Base-by-base conservation (phyloP, 495 filamentous ascomycete genomes). In the Podospora pseudoanserina region DNA sequence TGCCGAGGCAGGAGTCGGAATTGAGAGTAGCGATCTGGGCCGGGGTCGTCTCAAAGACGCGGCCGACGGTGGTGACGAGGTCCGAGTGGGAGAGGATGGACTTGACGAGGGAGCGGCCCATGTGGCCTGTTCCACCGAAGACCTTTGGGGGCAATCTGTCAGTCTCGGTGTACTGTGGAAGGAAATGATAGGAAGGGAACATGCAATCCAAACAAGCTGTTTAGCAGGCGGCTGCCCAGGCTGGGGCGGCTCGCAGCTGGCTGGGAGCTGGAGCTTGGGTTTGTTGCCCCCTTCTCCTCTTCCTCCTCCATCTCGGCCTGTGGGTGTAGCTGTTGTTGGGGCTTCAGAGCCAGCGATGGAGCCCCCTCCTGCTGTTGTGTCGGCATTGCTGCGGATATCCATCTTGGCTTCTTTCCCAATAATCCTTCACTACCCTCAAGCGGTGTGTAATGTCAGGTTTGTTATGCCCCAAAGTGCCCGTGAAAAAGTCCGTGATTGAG, bases 101-200 rank as follows among this genome's bases (percentile, higher is more conserved):
- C 69, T 92, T 92, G 59, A 92, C 91, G 26, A 99, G 87, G 13
- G 91, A 94, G 63, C 93, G 91, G 70, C 95, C 95, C 83, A 98
- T 96, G 73, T 99, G 95, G 64, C 95, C 95, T 4, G 93, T 97
- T 56, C 92, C 93, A 57, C 95, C 95, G 78, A 97, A 99, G 70
- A 99, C 84, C 90, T 93, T 62, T 39, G 59, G 44, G 44, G 23
- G 60, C 19, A 5, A 65, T 73, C 39, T 75, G 73, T 60, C 34
- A 30, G 28, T 19, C 20, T 13, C 18, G 34, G 1, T 39, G 34
- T 5, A 27, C 27, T 23, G 32, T 28, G 16, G 9, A 53, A 67
- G 2, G 26, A 56, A 55, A 19, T 61, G 23, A 23, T 18, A 67
- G 7, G 26, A 13, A 56, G 44, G 54, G 61, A 6, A 82, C 84